phyloP scores from a whole-genome alignment of 495 filamentous ascomycete species.

The Penicillium argentinense region DNA sequence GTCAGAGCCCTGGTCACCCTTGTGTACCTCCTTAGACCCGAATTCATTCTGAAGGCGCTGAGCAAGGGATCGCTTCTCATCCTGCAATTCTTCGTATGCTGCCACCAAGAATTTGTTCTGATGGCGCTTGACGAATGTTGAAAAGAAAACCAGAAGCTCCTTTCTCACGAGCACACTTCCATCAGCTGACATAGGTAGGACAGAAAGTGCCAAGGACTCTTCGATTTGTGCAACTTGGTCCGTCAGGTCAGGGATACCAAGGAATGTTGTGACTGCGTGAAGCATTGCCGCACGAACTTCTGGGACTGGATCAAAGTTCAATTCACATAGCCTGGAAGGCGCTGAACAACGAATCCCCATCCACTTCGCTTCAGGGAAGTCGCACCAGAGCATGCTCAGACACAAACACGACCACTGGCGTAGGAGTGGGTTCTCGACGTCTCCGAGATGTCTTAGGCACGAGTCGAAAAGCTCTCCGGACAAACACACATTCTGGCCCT shows the following conservation, averaged over 20 bases:
- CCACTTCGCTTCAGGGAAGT: constrained; percentile 92
- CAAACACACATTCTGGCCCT: constrained; percentile 85
- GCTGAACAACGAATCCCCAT: constrained; percentile 82
- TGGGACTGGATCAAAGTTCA: constrained; percentile 86
- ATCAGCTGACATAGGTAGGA: constrained; percentile 85
- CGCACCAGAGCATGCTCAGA: constrained; percentile 91
- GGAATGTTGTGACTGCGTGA: constrained; percentile 87
- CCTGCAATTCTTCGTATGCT: constrained; percentile 85
- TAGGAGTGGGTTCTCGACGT: constrained; percentile 82
- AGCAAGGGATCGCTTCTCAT: constrained; percentile 71
- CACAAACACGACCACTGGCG: constrained; percentile 97
- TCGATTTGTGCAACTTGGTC: constrained; percentile 88
- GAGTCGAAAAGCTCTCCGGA: constrained; percentile 78
- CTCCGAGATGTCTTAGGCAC: constrained; percentile 76
- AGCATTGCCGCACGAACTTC: constrained; percentile 93
- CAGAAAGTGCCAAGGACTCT: constrained; percentile 78
- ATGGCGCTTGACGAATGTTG: constrained; percentile 85
- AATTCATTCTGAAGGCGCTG: constrained; percentile 40
- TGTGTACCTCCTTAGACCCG: constrained; percentile 12
- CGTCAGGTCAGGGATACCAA: constrained; percentile 91
- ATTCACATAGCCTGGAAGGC: constrained; percentile 70
- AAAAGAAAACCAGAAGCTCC: constrained; percentile 91
- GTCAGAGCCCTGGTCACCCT: constrained; percentile 10
- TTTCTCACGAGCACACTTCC: constrained; percentile 90
- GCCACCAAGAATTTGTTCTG: constrained; percentile 89